Base-by-base conservation (phyloP, 495 filamentous ascomycete species). In the Hypoxylon intermedium region DNA sequence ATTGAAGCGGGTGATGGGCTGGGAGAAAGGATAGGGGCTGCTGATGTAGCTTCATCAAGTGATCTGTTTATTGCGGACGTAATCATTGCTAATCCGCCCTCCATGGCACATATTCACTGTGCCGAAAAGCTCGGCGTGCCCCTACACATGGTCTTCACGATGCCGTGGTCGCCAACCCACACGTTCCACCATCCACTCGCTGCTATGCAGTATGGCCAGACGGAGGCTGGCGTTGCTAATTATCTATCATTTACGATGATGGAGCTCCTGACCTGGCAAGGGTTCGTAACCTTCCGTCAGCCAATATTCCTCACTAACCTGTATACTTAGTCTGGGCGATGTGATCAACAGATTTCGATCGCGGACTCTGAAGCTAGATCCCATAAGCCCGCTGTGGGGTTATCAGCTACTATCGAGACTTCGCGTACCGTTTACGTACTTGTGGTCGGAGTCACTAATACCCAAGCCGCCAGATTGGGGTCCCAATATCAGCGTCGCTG, bases 231-330 rank as follows among this genome's bases (percentile, higher is more conserved):
- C 3, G 71, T 82, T 7, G 80, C 79, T 1, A 88, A 88, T 69
- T 83, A 77, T 60, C 72, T 87, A 13, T 84, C 82, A 0, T 87
- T 87, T 67, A 75, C 74, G 2, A 67, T 87, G 21, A 83, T 87
- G 12, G 87, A 89, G 37, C 82, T 83, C 76, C 67, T 88, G 48
- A 88, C 84, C 6, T 88, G 87, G 85, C 85, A 88, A 74, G 86
- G 85, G 80, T 82, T 60, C 46, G 74, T 57, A 15, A 9, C 13
- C 37, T 33, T 7, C 11, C 2, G 11, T 6, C 46, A 18, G 13
- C 5, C 2, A 26, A 45, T 18, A 3, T 26, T 6, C 6, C 21
- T 18, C 30, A n/a, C 54, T 71, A 13, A 73, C 50, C n/a, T 21
- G 16, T n/a, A 26, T n/a, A 23, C 37, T 6, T 15, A 82, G 79